Evolutionary conservation across 768 basidiomycete genomes (phyloP).

Genomic region (Termitomyces sp.): DNA sequence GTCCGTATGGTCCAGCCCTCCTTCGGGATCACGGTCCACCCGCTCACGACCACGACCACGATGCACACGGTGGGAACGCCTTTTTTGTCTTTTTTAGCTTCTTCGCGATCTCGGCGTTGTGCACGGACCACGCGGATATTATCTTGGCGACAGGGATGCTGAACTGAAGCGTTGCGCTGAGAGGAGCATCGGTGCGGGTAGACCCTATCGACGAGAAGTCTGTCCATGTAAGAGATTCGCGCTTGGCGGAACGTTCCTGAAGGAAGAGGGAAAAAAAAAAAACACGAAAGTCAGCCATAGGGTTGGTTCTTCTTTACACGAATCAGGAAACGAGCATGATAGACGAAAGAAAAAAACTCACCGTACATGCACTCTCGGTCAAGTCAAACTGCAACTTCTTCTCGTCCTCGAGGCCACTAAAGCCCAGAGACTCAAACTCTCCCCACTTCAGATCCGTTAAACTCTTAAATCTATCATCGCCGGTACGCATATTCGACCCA

Average conservation of each 20-base stretch:
- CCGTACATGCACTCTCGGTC: constrained; percentile 79
- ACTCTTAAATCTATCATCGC: constrained; percentile 72
- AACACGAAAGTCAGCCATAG: not conserved
- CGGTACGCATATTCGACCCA: constrained; percentile 32
- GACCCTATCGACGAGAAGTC: constrained; percentile 88
- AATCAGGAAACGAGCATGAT: not conserved
- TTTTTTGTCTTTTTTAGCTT: constrained; percentile 86
- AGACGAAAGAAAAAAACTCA: constrained; percentile 18
- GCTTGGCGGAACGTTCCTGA: constrained; percentile 71
- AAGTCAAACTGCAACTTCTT: constrained; percentile 91
- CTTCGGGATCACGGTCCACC: no score
- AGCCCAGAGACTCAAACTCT: constrained; percentile 84
- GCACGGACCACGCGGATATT: constrained; percentile 70
- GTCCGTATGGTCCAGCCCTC: constrained; percentile 28
- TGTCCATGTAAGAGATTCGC: constrained; percentile 84
- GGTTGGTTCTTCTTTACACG: no score
- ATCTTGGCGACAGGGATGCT: constrained; percentile 39
- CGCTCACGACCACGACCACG: constrained; percentile 77
- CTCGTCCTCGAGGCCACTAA: constrained; percentile 52
- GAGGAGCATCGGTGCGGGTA: constrained; percentile 68
- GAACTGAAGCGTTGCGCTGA: constrained; percentile 84
- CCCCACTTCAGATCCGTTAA: constrained; percentile 90
- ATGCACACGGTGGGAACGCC: constrained; percentile 80
- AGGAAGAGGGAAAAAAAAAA: no score
- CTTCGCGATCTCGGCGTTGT: constrained; percentile 67